Conservation (phyloP, 495 filamentous ascomycete genomes). For the Chaetomium cochliodes region DNA sequence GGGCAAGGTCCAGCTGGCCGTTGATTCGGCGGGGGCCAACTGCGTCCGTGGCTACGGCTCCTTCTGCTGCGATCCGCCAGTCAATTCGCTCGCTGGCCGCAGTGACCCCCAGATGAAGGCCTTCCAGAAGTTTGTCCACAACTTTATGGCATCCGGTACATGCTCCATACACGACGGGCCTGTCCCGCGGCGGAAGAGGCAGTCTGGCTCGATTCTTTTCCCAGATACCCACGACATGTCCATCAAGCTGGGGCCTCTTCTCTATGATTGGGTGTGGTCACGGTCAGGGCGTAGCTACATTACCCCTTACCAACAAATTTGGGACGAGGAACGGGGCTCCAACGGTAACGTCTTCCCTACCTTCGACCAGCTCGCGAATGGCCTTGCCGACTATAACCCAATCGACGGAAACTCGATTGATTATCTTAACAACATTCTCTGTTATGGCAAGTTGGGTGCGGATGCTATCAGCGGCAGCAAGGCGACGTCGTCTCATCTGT, state of each 20-base stretch:
- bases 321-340: neutral
- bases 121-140: neutral
- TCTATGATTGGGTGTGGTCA: neutral
- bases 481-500: too few relatives aligned
- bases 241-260: neutral
- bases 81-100: neutral
- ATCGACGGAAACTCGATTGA: neutral
- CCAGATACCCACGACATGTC: neutral
- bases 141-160: neutral
- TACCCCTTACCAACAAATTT: constrained; percentile 1
- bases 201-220: neutral
- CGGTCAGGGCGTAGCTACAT: neutral
- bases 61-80: constrained; percentile 12
- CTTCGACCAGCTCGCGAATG: neutral
- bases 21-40: constrained; percentile 7
- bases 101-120: neutral
- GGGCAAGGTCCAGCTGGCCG: constrained; percentile 11
- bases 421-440: neutral
- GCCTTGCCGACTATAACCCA: neutral
- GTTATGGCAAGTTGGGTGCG: too few relatives aligned
- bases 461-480: too few relatives aligned
- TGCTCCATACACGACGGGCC: neutral
- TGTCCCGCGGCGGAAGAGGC: neutral
- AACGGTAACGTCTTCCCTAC: neutral
- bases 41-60: constrained; percentile 5